Percentiles rank a stretch among this genome's conserved stretches.
phyloP scores from a whole-genome alignment of 73 alveolate species.

The Tetrahymena thermophila region DNA sequence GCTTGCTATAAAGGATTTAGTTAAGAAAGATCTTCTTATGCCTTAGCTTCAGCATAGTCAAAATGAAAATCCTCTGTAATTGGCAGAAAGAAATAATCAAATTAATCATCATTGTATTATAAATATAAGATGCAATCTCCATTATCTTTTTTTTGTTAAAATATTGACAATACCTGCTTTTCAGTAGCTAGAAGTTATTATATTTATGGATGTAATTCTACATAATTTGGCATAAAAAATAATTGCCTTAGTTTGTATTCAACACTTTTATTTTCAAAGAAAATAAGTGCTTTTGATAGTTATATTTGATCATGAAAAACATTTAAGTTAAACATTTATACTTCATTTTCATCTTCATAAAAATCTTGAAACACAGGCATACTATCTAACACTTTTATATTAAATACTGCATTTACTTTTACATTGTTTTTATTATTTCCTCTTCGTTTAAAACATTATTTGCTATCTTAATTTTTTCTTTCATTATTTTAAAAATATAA shows the following conservation, averaged over 20 bases:
- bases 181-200: not conserved
- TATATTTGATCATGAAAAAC: not conserved
- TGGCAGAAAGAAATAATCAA: not conserved
- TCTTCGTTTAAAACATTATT: not conserved
- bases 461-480: not conserved
- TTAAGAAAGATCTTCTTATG: not conserved
- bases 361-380: not conserved
- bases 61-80: not conserved
- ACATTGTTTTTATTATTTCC: not conserved
- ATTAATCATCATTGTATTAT: not conserved
- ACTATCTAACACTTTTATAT: not conserved
- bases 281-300: not conserved
- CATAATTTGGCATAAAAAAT: not conserved
- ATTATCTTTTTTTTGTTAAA: not conserved
- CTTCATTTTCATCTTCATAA: not conserved
- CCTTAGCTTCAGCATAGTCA: not conserved
- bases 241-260: not conserved
- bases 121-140: not conserved
- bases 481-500: not conserved
- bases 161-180: not conserved
- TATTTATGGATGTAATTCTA: not conserved
- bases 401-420: not conserved
- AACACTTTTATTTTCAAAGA: not conserved
- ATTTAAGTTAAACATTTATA: not conserved
- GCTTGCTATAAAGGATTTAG: not conserved